Percentiles rank a stretch among this genome's conserved stretches.
These are phyloP conservation scores for Starmera stellimalicola DNA, from an alignment of 1,139 yeast species.

Conservation along the genomic window DNA sequence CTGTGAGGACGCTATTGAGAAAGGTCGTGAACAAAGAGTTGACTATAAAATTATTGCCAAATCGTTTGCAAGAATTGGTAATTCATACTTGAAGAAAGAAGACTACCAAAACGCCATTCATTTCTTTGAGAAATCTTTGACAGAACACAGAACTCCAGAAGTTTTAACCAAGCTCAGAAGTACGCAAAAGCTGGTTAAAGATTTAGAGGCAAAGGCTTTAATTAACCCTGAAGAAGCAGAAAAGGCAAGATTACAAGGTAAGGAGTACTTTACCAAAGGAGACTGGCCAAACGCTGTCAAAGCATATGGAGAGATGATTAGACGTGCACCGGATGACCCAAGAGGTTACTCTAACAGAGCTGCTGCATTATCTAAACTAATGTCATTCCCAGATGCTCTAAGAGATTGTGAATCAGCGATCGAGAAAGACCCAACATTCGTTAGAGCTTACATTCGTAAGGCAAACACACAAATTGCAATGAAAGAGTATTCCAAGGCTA, in stretches of 20 bases:
- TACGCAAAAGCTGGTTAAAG: conserved; percentile 79
- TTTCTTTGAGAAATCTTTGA: conserved; percentile 79
- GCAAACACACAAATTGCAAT: conserved; percentile 91
- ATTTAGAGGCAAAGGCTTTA: conserved; percentile 66
- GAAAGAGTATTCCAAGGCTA: conserved; percentile 75
- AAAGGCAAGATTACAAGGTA: conserved; percentile 90
- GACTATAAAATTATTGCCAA: conserved; percentile 90
- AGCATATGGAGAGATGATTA: conserved; percentile 89
- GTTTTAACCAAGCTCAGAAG: conserved; percentile 79
- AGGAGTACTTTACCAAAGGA: conserved; percentile 76
- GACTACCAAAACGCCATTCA: conserved; percentile 69
- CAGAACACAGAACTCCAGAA: conserved; percentile 97
- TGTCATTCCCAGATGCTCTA: conserved; percentile 96
- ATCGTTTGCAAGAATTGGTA: conserved; percentile 88
- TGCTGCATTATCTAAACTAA: conserved; percentile 86
- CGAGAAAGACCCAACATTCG: conserved; percentile 74
- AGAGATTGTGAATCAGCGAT: conserved; percentile 89
- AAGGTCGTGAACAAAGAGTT: conserved; percentile 83
- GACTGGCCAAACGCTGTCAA: conserved; percentile 98
- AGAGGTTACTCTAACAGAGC: conserved; percentile 98
- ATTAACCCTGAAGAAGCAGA: conserved; percentile 90
- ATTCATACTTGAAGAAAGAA: conserved; percentile 64
- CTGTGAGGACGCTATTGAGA: conserved; percentile 73
- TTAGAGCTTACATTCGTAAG: conserved; percentile 94
- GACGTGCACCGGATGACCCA: conserved; percentile 93